A percentile compares a stretch with the other conserved stretches of the same genome.
These are phyloP conservation scores for Monoraphidium neglectum DNA, from an alignment of 139 green algal species.

Conservation along the genomic window DNA sequence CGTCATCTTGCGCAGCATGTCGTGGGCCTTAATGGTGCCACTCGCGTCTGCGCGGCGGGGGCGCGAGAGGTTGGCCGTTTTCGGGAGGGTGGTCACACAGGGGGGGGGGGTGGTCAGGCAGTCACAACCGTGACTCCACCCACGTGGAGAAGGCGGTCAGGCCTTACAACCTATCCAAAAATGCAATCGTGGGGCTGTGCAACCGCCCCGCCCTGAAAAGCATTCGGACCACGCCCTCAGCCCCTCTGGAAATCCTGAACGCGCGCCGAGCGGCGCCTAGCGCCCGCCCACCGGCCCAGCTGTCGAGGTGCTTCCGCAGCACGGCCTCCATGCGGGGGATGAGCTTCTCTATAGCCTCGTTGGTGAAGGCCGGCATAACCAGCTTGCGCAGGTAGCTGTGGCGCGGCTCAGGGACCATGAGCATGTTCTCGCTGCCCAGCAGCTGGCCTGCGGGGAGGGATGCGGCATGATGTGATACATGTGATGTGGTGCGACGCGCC, in stretches of 20 bases:
- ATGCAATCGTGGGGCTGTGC: too few relatives aligned
- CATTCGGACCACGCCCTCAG: too few relatives aligned
- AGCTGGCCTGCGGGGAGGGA: neutral
- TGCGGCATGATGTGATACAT: neutral
- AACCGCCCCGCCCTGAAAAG: too few relatives aligned
- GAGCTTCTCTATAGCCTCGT: neutral
- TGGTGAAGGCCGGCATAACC: slow-evolving; percentile 26
- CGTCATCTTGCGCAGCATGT: slow-evolving; percentile 17
- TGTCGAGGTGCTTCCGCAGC: neutral
- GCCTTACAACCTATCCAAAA: too few relatives aligned
- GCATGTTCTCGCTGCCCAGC: neutral
- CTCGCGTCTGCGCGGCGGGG: too few relatives aligned
- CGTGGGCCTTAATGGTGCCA: slow-evolving; percentile 10
- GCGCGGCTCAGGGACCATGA: slow-evolving; percentile 3
- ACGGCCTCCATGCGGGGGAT: slow-evolving; percentile 8
- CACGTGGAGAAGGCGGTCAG: too few relatives aligned
- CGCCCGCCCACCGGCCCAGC: slow-evolving; percentile 15
- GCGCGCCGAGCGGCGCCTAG: too few relatives aligned
- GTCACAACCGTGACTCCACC: too few relatives aligned
- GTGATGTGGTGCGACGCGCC: neutral
- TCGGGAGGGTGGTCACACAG: too few relatives aligned
- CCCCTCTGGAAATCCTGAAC: too few relatives aligned
- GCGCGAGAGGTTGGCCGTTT: too few relatives aligned
- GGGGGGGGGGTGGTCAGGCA: too few relatives aligned
- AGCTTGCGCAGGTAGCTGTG: slow-evolving; percentile 15